A percentile compares a stretch with the other conserved stretches of the same genome.
Conservation (phyloP, 352 stramenopile genomes). For the Globisporangium cederbergense region DNA sequence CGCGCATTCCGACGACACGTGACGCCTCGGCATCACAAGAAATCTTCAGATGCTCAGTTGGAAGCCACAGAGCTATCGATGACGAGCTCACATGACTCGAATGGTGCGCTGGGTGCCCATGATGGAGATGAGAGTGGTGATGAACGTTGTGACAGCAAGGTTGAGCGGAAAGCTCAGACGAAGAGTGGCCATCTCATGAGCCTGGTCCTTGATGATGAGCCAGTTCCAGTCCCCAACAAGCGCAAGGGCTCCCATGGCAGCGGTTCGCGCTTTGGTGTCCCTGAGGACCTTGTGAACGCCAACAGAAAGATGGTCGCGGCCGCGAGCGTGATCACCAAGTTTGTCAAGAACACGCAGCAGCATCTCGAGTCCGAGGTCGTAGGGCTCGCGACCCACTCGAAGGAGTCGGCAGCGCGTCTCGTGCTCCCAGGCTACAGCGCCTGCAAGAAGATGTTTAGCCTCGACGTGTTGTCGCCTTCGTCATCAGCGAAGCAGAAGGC, state of each 20-base stretch:
- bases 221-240: background rate
- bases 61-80: background rate
- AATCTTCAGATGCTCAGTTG: background rate
- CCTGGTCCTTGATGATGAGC: background rate
- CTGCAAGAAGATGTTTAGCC: constrained; percentile 29
- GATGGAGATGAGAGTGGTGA: background rate
- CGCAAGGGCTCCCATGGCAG: constrained; percentile 4
- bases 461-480: background rate
- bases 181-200: background rate
- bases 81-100: background rate
- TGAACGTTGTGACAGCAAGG: background rate
- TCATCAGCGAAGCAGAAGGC: background rate
- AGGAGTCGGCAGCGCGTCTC: constrained; percentile 34
- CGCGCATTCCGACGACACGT: constrained; percentile 13
- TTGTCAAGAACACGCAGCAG: constrained; percentile 39
- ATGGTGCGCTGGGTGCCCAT: background rate
- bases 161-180: background rate
- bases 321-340: constrained; percentile 30
- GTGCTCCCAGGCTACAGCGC: constrained; percentile 32
- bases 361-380: constrained; percentile 36
- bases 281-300: constrained; percentile 23
- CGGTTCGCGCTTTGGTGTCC: constrained; percentile 11
- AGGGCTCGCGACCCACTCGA: constrained; percentile 30
- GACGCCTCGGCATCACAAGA: background rate
- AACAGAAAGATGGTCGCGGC: constrained; percentile 29